Percentiles rank a stretch among this genome's conserved stretches.
phyloP scores from a whole-genome alignment of 1,284 basidiomycete species.

The Neotropicomus parvogracilis region DNA sequence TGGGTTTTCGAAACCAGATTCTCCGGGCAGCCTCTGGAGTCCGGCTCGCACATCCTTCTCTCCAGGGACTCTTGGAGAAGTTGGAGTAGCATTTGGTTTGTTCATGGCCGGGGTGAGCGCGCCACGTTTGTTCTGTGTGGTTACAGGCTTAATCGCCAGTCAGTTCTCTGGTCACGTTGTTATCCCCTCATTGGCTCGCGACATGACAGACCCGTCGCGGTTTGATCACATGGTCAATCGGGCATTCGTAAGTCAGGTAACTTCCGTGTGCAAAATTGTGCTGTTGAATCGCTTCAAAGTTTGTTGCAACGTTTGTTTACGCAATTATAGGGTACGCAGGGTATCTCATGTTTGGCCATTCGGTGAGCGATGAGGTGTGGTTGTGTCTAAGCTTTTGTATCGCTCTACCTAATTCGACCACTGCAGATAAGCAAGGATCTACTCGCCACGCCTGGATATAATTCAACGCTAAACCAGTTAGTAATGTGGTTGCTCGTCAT shows the following conservation, averaged over 20 bases:
- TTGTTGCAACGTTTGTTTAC: slow-evolving; percentile 78
- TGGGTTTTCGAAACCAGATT: slow-evolving; percentile 73
- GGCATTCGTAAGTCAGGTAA: slow-evolving; percentile 60
- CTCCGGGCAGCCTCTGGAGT: slow-evolving; percentile 80
- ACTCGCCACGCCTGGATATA: slow-evolving; percentile 74
- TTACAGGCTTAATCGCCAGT: background rate
- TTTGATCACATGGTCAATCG: slow-evolving; percentile 83
- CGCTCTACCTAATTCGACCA: slow-evolving; percentile 1
- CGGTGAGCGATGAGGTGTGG: slow-evolving; percentile 79
- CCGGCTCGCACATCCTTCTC: slow-evolving; percentile 70
- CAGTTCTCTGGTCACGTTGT: slow-evolving; percentile 92
- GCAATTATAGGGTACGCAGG: slow-evolving; percentile 80
- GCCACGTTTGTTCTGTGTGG: background rate
- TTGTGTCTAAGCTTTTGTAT: background rate
- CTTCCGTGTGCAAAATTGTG: background rate
- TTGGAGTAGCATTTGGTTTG: slow-evolving; percentile 81
- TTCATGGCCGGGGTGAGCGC: slow-evolving; percentile 87
- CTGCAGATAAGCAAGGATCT: slow-evolving; percentile 82
- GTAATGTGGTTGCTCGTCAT: slow-evolving; percentile 90
- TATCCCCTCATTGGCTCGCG: slow-evolving; percentile 84
- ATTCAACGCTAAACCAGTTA: slow-evolving; percentile 66
- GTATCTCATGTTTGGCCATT: slow-evolving; percentile 88
- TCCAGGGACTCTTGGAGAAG: slow-evolving; percentile 52
- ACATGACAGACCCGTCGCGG: slow-evolving; percentile 82
- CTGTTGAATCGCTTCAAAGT: slow-evolving; percentile 36